Conservation (phyloP, 2,329 filamentous ascomycete species). For the Apiospora marii region DNA sequence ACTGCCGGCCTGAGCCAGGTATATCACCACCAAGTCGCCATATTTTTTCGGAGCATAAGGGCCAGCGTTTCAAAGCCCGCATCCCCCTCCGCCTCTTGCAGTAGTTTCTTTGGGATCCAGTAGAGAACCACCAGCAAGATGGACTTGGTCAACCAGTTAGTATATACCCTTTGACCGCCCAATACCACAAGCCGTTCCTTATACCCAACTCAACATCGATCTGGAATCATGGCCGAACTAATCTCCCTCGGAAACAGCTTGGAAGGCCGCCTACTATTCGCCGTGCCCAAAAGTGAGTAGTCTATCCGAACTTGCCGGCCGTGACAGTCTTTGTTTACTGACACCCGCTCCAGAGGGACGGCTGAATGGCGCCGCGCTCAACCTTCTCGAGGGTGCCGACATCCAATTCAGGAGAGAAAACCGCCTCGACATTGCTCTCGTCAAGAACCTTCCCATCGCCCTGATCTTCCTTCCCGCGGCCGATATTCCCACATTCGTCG, state of each 20-base stretch:
- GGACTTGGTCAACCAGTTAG: slow-evolving; percentile 64
- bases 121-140: slow-evolving; percentile 41
- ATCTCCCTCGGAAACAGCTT: slow-evolving; percentile 63
- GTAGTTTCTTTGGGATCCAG: slow-evolving; percentile 5
- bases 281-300: slow-evolving; percentile 95
- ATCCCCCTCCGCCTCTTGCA: slow-evolving; percentile 11
- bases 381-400: slow-evolving; percentile 91
- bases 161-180: slow-evolving; percentile 34
- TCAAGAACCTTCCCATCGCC: slow-evolving; percentile 95
- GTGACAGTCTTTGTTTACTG: slow-evolving; percentile 24
- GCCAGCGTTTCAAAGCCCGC: slow-evolving; percentile 18
- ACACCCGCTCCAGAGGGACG: slow-evolving; percentile 75
- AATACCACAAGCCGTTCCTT: background rate
- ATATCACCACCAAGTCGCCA: slow-evolving; percentile 7
- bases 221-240: slow-evolving; percentile 44
- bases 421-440: slow-evolving; percentile 94
- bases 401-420: slow-evolving; percentile 96
- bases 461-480: slow-evolving; percentile 96
- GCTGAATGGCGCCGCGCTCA: slow-evolving; percentile 85
- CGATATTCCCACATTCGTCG: slow-evolving; percentile 97
- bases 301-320: slow-evolving; percentile 36
- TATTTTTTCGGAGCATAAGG: slow-evolving; percentile 1
- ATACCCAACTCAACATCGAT: background rate
- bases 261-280: slow-evolving; percentile 92
- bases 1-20: background rate